Evolutionary conservation across 129 eudicot genomes (phyloP).

Genomic region (Lactuca sativa): DNA sequence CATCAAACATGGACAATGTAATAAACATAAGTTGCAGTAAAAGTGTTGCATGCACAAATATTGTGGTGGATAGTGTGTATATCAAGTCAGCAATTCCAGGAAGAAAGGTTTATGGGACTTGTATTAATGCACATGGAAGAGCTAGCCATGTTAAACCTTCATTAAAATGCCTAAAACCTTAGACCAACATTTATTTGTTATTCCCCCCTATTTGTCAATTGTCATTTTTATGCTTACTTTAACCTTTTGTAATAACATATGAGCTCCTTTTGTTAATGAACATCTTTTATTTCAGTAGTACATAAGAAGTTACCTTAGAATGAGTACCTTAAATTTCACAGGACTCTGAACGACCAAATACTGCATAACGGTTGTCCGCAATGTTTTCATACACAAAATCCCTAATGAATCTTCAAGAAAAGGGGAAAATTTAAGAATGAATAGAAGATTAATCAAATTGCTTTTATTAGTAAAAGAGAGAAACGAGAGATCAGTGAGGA

Average conservation of each 20-base stretch:
- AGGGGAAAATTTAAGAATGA: not conserved
- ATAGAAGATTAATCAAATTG: not conserved
- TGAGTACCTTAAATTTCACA: constrained; percentile 59
- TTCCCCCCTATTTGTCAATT: not conserved
- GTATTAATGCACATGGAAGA: constrained; percentile 64
- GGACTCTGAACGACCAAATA: constrained; percentile 91
- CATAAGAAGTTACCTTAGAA: constrained; percentile 5
- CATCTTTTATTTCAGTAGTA: constrained; percentile 11
- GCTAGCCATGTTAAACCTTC: constrained; percentile 51
- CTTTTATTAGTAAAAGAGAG: not conserved
- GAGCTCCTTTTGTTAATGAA: constrained; percentile 3
- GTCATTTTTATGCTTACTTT: constrained; percentile 16
- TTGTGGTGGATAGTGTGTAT: constrained; percentile 47
- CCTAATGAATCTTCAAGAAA: constrained; percentile 65
- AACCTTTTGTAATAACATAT: constrained; percentile 17
- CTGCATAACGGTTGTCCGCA: constrained; percentile 79
- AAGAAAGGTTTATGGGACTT: constrained; percentile 40
- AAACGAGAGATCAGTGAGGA: not conserved
- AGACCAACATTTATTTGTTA: constrained; percentile 5
- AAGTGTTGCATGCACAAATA: constrained; percentile 51
- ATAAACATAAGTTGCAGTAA: constrained; percentile 67
- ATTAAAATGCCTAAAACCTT: constrained; percentile 51
- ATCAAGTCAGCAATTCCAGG: constrained; percentile 47
- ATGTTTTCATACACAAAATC: constrained; percentile 82
- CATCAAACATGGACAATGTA: constrained; percentile 54